Conservation (phyloP, 2,329 filamentous ascomycete species). For the Phoma sp. region DNA sequence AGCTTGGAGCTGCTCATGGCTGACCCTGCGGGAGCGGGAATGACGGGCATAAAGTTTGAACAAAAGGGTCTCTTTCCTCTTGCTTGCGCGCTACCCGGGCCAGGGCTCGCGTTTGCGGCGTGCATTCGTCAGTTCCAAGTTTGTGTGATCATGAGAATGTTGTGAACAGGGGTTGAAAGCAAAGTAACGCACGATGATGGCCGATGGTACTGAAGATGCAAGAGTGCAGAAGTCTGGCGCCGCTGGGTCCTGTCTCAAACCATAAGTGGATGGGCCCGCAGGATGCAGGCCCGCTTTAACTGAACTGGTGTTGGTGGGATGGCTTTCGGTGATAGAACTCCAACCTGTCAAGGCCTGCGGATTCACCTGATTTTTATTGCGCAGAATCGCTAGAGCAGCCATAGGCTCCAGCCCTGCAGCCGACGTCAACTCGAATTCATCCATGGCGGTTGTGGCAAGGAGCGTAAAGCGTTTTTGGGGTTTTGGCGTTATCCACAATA, state of each 20-base stretch:
- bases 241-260: constrained; percentile 26
- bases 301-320: constrained; percentile 23
- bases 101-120: constrained; percentile 3
- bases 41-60: constrained; percentile 48
- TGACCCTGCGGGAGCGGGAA: constrained; percentile 46
- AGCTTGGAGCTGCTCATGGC: constrained; percentile 22
- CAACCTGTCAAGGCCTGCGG: constrained; percentile 34
- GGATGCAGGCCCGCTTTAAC: constrained; percentile 36
- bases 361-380: constrained; percentile 14
- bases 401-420: constrained; percentile 1
- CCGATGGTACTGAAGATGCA: constrained; percentile 26
- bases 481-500: constrained; percentile 10
- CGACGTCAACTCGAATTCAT: not conserved
- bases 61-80: constrained; percentile 36
- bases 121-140: constrained; percentile 4
- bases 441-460: constrained; percentile 15
- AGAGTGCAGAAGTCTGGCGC: constrained; percentile 34
- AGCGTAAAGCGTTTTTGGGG: constrained; percentile 18
- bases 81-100: constrained; percentile 30
- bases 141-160: constrained; percentile 8
- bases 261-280: constrained; percentile 31
- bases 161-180: constrained; percentile 17
- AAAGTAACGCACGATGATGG: constrained; percentile 30
- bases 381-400: constrained; percentile 4
- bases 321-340: constrained; percentile 10